Conservation (phyloP, 2,329 filamentous ascomycete species). For the Diplodia intermedia region DNA sequence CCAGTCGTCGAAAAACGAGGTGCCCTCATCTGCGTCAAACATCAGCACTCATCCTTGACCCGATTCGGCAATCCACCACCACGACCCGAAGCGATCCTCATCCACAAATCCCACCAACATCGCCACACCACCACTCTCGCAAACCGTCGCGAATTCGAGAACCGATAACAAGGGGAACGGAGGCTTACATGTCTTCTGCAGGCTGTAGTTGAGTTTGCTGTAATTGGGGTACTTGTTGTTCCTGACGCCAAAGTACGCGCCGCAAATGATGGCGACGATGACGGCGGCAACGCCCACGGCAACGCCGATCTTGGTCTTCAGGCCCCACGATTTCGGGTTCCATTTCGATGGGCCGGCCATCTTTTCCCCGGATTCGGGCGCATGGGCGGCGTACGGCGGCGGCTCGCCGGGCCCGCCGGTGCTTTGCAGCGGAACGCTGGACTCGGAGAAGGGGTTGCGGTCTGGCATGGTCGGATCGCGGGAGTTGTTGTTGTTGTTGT, state of each 20-base stretch:
- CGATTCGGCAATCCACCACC: neutral
- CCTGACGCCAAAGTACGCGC: constrained; percentile 39
- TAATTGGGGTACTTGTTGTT: constrained; percentile 28
- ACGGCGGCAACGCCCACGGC: constrained; percentile 64
- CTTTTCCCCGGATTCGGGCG: constrained; percentile 9
- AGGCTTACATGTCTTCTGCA: constrained; percentile 61
- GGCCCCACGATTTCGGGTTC: constrained; percentile 31
- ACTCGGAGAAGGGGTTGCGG: constrained; percentile 10
- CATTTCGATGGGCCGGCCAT: constrained; percentile 19
- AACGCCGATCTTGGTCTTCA: constrained; percentile 59
- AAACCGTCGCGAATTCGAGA: constrained; percentile 57
- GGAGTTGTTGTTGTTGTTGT: neutral
- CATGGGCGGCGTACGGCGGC: constrained; percentile 11
- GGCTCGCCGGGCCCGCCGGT: neutral
- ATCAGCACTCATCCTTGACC: neutral
- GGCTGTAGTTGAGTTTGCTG: constrained; percentile 29
- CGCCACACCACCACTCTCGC: neutral
- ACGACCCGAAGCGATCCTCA: neutral
- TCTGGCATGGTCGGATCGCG: neutral
- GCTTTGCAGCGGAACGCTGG: constrained; percentile 13
- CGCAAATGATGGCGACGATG: constrained; percentile 60
- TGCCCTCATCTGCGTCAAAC: constrained; percentile 61
- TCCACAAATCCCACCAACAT: constrained; percentile 58
- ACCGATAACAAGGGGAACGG: constrained; percentile 69
- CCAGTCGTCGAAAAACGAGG: constrained; percentile 45